Evolutionary conservation across 805 yeast species (phyloP).

Genomic region (Candida qinlingensis): DNA sequence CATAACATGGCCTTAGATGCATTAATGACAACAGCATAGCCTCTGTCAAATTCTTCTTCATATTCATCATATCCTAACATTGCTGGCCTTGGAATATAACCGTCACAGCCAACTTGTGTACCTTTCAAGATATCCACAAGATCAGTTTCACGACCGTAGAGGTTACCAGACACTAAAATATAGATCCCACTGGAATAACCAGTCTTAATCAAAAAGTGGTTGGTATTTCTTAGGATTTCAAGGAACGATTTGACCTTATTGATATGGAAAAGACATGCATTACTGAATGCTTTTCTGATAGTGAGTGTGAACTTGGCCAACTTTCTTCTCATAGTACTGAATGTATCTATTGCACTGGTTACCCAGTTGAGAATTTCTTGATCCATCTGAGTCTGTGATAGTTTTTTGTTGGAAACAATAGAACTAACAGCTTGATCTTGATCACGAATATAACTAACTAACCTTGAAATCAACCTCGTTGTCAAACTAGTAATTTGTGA

Average conservation of each 20-base stretch:
- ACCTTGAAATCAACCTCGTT: slow-evolving; percentile 59
- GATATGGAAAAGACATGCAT: slow-evolving; percentile 58
- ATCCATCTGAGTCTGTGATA: slow-evolving; percentile 18
- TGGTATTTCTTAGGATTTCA: slow-evolving; percentile 52
- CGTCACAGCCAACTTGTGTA: slow-evolving; percentile 47
- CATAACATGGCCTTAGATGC: slow-evolving; percentile 84
- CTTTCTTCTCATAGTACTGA: slow-evolving; percentile 75
- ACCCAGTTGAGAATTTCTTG: slow-evolving; percentile 36
- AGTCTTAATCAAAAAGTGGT: slow-evolving; percentile 74
- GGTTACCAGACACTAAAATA: slow-evolving; percentile 61
- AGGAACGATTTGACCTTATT: slow-evolving; percentile 48
- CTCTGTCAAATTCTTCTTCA: slow-evolving; percentile 31
- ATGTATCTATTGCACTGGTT: slow-evolving; percentile 58
- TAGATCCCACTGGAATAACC: slow-evolving; percentile 72
- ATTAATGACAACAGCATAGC: slow-evolving; percentile 67
- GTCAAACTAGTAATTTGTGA: slow-evolving; percentile 66
- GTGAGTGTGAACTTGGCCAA: slow-evolving; percentile 70
- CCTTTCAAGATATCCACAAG: slow-evolving; percentile 41
- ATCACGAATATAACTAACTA: slow-evolving; percentile 63
- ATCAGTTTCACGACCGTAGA: slow-evolving; percentile 35
- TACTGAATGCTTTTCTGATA: slow-evolving; percentile 65
- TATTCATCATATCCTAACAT: slow-evolving; percentile 20
- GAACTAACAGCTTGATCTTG: slow-evolving; percentile 63
- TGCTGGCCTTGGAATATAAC: slow-evolving; percentile 24
- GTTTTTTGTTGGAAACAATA: slow-evolving; percentile 18